Evolutionary conservation across 495 filamentous ascomycete genomes (phyloP).

Genomic region (Xylaria curta): DNA sequence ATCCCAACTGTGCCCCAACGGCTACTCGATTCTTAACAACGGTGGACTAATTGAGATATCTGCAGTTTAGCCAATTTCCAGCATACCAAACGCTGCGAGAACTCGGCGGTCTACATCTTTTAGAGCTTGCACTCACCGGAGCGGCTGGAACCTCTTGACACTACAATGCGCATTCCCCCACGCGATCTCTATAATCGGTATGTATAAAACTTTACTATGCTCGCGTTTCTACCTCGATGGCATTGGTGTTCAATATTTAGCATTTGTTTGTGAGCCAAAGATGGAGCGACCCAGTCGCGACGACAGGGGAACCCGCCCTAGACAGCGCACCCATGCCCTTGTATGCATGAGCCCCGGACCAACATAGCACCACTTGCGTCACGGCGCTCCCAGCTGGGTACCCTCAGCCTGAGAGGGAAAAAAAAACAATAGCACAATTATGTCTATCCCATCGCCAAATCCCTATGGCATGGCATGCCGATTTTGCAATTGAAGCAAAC

Average conservation of each 20-base stretch:
- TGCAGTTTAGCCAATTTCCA: conserved; percentile 11
- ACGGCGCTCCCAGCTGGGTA: conserved; percentile 9
- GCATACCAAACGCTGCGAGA: neutral
- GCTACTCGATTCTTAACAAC: neutral
- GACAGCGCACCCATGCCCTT: conserved; percentile 23
- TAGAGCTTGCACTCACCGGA: neutral
- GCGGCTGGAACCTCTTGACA: neutral
- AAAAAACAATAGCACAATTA: neutral
- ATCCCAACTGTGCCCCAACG: neutral
- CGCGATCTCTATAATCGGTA: neutral
- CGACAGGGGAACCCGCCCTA: conserved; percentile 25
- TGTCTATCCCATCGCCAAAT: neutral
- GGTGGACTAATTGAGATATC: conserved; percentile 15
- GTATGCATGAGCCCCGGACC: conserved; percentile 27
- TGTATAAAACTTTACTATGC: neutral
- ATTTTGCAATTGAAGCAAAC: conserved; percentile 2
- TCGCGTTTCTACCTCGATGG: neutral
- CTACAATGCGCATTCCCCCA: neutral
- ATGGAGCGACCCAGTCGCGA: conserved; percentile 23
- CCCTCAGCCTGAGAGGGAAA: neutral
- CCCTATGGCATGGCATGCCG: neutral
- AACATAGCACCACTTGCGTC: conserved; percentile 27
- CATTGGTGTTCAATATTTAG: neutral
- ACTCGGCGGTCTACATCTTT: neutral
- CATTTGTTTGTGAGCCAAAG: neutral